Percentiles rank a stretch among this genome's conserved stretches.
These are phyloP conservation scores for Capsicum pubescens DNA, from an alignment of 257 asterid genomes.

Conservation along the genomic window DNA sequence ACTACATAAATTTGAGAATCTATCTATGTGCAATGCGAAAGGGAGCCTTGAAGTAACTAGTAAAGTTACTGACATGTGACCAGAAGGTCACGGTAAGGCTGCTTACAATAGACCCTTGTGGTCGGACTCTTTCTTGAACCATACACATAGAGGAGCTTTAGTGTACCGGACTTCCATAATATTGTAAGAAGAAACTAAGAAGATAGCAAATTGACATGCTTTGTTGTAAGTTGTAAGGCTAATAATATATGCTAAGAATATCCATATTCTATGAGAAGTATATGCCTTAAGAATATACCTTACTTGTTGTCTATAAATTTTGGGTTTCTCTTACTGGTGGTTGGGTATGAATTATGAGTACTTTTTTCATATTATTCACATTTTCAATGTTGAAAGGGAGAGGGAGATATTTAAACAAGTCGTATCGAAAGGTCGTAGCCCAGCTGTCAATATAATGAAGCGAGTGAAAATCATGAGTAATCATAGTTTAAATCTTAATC, in stretches of 20 bases:
- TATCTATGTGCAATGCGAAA: neutral
- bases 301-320: constrained; percentile 16
- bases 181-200: neutral
- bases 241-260: neutral
- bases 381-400: neutral
- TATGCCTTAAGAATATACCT: constrained; percentile 22
- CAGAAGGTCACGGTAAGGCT: no score
- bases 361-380: neutral
- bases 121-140: no score
- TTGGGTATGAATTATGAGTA: neutral
- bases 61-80: no score
- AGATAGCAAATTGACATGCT: neutral
- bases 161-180: neutral
- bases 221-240: neutral
- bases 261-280: neutral
- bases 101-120: no score
- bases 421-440: neutral
- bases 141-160: no score
- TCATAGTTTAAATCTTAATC: neutral
- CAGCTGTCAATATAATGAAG: neutral
- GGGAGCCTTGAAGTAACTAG: no score
- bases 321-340: neutral
- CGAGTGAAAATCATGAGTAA: neutral
- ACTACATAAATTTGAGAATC: neutral
- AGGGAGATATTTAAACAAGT: neutral